Conservation (phyloP, 345 rosid species). For the Salix brachista region DNA sequence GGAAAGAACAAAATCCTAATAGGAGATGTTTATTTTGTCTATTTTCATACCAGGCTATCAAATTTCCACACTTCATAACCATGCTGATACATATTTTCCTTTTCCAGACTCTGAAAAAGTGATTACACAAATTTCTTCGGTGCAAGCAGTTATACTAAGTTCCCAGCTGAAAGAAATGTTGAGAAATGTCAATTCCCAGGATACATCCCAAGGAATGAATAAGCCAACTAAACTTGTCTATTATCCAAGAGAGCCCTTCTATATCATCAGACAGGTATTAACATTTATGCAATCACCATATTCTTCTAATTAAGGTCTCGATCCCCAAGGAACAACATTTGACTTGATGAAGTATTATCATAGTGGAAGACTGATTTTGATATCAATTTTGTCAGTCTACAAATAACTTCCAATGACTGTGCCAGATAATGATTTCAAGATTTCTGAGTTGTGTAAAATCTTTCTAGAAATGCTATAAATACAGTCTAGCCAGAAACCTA, state of each 20-base stretch:
- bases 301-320: conserved; percentile 2
- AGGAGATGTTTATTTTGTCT: background rate
- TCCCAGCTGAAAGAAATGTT: conserved; percentile 76
- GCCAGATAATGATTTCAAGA: background rate
- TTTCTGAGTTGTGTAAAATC: background rate
- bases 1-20: background rate
- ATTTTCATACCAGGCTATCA: background rate
- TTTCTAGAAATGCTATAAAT: too few species aligned
- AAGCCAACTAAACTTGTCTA: conserved; percentile 63
- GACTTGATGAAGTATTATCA: background rate
- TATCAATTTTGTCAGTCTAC: background rate
- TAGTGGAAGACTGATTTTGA: background rate
- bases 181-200: conserved; percentile 39
- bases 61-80: background rate
- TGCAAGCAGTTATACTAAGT: conserved; percentile 67
- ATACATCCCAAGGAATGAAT: conserved; percentile 34
- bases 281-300: background rate
- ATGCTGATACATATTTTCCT: conserved; percentile 10
- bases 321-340: background rate
- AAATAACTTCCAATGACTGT: background rate
- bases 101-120: conserved; percentile 57
- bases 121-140: conserved; percentile 55
- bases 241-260: conserved; percentile 71
- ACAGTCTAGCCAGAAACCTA: too few species aligned
- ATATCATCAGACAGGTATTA: conserved; percentile 72